Percentiles rank a stretch among this genome's conserved stretches.
Conservation (phyloP, 2,329 filamentous ascomycete species). For the Aspergillus udagawae region DNA sequence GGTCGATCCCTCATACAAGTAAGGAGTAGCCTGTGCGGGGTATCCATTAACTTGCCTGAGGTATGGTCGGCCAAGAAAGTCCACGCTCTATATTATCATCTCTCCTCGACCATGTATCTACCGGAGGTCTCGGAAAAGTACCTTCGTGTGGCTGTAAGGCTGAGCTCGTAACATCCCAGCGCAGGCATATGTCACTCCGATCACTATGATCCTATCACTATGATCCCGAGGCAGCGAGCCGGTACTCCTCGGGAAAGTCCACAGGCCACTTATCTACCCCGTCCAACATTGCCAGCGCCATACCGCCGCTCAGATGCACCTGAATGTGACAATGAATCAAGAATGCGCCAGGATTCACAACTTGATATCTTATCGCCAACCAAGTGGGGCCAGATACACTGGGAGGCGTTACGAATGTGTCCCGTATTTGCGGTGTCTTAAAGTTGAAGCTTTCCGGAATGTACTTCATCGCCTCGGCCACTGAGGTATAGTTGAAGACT, state of each 20-base stretch:
- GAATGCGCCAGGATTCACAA: slow-evolving; percentile 52
- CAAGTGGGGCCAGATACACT: slow-evolving; percentile 35
- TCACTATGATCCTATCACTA: background rate
- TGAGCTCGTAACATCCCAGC: background rate
- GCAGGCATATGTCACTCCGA: background rate
- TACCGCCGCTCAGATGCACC: slow-evolving; percentile 53
- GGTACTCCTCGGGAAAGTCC: slow-evolving; percentile 23
- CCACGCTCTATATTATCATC: no score
- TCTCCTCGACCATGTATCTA: no score
- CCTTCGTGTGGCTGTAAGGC: background rate
- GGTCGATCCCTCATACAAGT: no score
- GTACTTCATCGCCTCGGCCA: slow-evolving; percentile 49
- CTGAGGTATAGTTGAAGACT: slow-evolving; percentile 49
- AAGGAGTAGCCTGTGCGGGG: no score
- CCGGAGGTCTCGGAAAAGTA: background rate
- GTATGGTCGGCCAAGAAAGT: no score
- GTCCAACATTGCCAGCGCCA: slow-evolving; percentile 51
- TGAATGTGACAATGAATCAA: slow-evolving; percentile 56
- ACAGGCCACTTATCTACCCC: slow-evolving; percentile 33
- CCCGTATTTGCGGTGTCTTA: slow-evolving; percentile 51
- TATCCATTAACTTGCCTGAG: no score
- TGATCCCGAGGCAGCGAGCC: background rate
- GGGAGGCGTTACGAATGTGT: slow-evolving; percentile 43
- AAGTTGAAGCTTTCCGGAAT: slow-evolving; percentile 55
- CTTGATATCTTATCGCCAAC: slow-evolving; percentile 53